phyloP scores from a whole-genome alignment of 2,329 filamentous ascomycete species.

The Penicillium expansum region DNA sequence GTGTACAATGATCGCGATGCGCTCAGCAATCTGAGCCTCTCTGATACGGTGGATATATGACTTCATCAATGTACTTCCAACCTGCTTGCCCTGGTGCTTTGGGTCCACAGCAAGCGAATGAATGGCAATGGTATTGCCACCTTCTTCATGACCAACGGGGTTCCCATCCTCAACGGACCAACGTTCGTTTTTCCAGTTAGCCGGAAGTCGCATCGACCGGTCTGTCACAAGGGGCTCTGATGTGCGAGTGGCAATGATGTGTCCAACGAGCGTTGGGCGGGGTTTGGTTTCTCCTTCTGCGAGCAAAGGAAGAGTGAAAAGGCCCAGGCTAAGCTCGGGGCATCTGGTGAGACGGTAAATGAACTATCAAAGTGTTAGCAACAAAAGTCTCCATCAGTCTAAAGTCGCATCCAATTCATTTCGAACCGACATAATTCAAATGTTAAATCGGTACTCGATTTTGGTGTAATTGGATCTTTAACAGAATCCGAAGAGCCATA shows the following conservation, averaged over 20 bases:
- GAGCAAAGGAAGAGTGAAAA: constrained; percentile 65
- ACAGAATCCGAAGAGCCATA: constrained; percentile 31
- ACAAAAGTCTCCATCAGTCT: background rate
- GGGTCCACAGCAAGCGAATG: constrained; percentile 81
- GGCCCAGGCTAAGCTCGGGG: constrained; percentile 72
- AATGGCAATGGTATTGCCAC: constrained; percentile 71
- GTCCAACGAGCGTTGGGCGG: constrained; percentile 65
- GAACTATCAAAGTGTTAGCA: constrained; percentile 53
- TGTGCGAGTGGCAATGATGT: constrained; percentile 74
- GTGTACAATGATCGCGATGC: constrained; percentile 73
- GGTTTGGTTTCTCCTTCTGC: constrained; percentile 58
- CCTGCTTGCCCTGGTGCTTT: constrained; percentile 67
- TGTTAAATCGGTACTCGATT: background rate
- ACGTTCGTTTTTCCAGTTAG: constrained; percentile 59
- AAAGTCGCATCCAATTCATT: background rate
- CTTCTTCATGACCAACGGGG: constrained; percentile 66
- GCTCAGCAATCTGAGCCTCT: constrained; percentile 65
- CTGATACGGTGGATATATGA: constrained; percentile 75
- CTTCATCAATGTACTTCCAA: constrained; percentile 71
- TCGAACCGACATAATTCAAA: background rate
- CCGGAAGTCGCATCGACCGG: constrained; percentile 70
- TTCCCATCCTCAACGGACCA: constrained; percentile 41
- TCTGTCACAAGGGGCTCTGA: constrained; percentile 65
- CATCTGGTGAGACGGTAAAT: constrained; percentile 72
- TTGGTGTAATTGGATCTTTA: background rate